Evolutionary conservation across 2,329 filamentous ascomycete species (phyloP).

Genomic region (Ophiosphaerella narmari): DNA sequence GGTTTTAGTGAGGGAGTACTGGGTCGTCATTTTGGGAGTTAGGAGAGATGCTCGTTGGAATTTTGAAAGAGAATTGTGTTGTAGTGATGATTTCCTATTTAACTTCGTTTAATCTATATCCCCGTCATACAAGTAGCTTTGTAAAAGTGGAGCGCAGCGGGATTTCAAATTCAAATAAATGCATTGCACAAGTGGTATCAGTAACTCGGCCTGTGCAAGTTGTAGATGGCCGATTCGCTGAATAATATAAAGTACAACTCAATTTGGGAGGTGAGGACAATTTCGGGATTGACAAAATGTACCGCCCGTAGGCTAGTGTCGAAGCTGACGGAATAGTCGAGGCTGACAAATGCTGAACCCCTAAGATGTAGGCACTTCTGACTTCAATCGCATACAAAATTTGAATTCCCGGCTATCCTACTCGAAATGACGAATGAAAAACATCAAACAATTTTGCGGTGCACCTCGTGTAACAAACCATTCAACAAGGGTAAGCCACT

Average conservation of each 20-base stretch:
- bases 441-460: not conserved
- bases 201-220: too few species aligned
- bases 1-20: conserved; percentile 4
- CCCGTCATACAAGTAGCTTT: too few species aligned
- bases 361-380: too few species aligned
- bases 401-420: not conserved
- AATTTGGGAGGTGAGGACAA: too few species aligned
- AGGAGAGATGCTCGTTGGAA: not conserved
- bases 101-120: too few species aligned
- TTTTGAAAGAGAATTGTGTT: not conserved
- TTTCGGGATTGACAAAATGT: conserved; percentile 4
- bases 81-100: not conserved
- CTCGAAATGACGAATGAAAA: not conserved
- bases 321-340: not conserved
- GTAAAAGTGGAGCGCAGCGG: too few species aligned
- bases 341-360: conserved; percentile 3
- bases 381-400: not conserved
- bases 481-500: conserved; percentile 8
- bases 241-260: too few species aligned
- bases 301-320: conserved; percentile 1
- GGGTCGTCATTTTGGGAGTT: conserved; percentile 10
- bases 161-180: too few species aligned
- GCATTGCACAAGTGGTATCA: too few species aligned
- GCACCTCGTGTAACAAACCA: conserved; percentile 4
- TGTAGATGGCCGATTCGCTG: too few species aligned